A percentile compares a stretch with the other conserved stretches of the same genome.
Evolutionary conservation across 441 rosid genomes (phyloP).

Genomic region (Mallotus japonicus): DNA sequence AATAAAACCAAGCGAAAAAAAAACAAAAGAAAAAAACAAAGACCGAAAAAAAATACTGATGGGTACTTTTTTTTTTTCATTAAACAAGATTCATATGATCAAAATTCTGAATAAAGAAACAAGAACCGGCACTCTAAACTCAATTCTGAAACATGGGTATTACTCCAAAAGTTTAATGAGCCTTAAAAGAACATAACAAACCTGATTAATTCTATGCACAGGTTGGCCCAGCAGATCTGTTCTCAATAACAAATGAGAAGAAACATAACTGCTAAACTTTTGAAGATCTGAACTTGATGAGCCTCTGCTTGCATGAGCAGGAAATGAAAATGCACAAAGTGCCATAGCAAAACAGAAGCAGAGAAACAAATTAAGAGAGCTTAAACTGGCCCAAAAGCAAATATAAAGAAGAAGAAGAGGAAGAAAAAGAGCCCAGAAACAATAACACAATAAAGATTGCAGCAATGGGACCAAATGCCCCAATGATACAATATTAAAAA

Average conservation of each 20-base stretch:
- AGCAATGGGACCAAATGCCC: background rate
- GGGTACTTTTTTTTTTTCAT: background rate
- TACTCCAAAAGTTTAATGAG: no score
- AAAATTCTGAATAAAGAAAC: conserved; percentile 5
- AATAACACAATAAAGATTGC: conserved; percentile 9
- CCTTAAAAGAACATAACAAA: conserved; percentile 18
- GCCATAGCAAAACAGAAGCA: conserved; percentile 44
- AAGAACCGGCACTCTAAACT: background rate
- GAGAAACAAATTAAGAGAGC: background rate
- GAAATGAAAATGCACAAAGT: conserved; percentile 61
- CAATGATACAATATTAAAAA: background rate
- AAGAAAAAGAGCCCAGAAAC: conserved; percentile 27
- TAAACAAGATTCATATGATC: background rate
- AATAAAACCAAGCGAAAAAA: background rate
- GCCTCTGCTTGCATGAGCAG: conserved; percentile 39
- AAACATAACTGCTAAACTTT: conserved; percentile 31
- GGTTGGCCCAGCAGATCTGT: conserved; percentile 51
- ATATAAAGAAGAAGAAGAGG: background rate
- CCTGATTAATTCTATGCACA: conserved; percentile 38
- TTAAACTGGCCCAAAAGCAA: background rate
- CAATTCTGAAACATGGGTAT: background rate
- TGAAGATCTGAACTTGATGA: conserved; percentile 37
- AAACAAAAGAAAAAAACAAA: background rate
- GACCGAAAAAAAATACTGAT: background rate
- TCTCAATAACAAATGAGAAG: conserved; percentile 43